These are phyloP conservation scores for Tubosaeta sp. DNA, from an alignment of 768 basidiomycete species.

Conservation along the genomic window DNA sequence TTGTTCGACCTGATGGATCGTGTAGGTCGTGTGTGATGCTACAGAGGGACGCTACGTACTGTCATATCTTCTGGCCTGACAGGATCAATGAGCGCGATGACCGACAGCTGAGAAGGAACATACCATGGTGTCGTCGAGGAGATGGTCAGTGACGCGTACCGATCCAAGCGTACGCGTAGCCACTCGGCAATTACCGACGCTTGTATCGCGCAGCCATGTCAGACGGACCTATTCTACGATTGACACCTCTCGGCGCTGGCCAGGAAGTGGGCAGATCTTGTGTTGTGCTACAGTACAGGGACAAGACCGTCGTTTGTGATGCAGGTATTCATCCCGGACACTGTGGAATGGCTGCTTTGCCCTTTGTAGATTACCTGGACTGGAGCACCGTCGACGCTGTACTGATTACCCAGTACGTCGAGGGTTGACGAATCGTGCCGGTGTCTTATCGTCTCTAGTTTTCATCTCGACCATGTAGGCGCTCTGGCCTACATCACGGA, in stretches of 20 bases:
- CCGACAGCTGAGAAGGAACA: conserved; percentile 9
- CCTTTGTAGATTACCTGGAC: conserved; percentile 93
- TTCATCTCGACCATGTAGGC: conserved; percentile 96
- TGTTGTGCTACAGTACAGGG: conserved; percentile 88
- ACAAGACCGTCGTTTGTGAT: conserved; percentile 92
- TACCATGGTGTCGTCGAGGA: conserved; percentile 42
- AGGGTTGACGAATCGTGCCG: not conserved
- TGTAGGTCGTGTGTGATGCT: conserved; percentile 14
- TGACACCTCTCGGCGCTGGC: conserved; percentile 89
- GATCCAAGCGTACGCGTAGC: conserved; percentile 20
- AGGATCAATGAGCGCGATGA: not conserved
- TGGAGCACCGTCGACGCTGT: conserved; percentile 97
- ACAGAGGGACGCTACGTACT: conserved; percentile 52
- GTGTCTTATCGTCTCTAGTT: conserved; percentile 43
- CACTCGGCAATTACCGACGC: conserved; percentile 20
- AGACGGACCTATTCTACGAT: conserved; percentile 58
- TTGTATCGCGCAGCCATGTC: conserved; percentile 33
- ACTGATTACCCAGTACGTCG: conserved; percentile 85
- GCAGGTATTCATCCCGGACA: conserved; percentile 92
- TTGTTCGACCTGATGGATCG: conserved; percentile 71
- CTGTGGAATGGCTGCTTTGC: conserved; percentile 87
- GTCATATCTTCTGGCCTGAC: conserved; percentile 88
- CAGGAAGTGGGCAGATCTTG: conserved; percentile 97
- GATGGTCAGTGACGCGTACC: conserved; percentile 22
- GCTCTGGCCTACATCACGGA: conserved; percentile 95